These are phyloP conservation scores for Parastagonospora avenae DNA, from an alignment of 2,329 filamentous ascomycete genomes.

Conservation along the genomic window DNA sequence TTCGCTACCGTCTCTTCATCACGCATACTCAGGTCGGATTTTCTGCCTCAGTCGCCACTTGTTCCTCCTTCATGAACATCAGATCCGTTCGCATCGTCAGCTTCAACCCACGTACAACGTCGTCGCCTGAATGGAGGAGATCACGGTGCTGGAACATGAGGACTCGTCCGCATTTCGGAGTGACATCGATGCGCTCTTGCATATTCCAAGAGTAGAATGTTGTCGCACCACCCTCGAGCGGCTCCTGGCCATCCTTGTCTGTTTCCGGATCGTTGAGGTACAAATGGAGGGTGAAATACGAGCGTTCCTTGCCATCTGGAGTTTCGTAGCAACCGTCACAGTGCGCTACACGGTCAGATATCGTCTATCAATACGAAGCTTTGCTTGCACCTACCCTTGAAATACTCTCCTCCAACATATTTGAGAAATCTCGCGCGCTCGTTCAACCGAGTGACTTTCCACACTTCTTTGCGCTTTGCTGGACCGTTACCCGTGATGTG, in stretches of 20 bases:
- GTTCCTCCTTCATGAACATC: conserved; percentile 53
- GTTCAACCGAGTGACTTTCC: conserved; percentile 62
- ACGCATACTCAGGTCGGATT: neutral
- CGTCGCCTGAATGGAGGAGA: conserved; percentile 60
- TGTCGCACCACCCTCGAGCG: conserved; percentile 60
- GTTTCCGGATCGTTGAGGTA: conserved; percentile 56
- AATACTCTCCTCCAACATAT: conserved; percentile 75
- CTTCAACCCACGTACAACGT: conserved; percentile 60
- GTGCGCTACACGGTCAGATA: conserved; percentile 57
- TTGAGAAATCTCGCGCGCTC: conserved; percentile 76
- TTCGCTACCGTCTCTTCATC: neutral
- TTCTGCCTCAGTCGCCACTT: neutral
- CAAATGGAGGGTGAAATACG: conserved; percentile 61
- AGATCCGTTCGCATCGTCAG: conserved; percentile 63
- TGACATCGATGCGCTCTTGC: conserved; percentile 48
- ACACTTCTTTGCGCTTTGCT: conserved; percentile 50
- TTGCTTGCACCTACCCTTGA: conserved; percentile 53
- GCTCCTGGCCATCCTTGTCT: conserved; percentile 33
- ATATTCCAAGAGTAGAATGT: conserved; percentile 52
- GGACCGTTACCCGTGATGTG: conserved; percentile 54
- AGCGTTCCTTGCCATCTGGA: conserved; percentile 56
- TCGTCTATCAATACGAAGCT: neutral
- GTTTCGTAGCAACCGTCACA: conserved; percentile 69
- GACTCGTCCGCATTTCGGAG: conserved; percentile 58
- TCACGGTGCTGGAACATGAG: conserved; percentile 62